phyloP scores from a whole-genome alignment of 23 red algal genomes.

The Cyanidiococcus yangmingshanensis region DNA sequence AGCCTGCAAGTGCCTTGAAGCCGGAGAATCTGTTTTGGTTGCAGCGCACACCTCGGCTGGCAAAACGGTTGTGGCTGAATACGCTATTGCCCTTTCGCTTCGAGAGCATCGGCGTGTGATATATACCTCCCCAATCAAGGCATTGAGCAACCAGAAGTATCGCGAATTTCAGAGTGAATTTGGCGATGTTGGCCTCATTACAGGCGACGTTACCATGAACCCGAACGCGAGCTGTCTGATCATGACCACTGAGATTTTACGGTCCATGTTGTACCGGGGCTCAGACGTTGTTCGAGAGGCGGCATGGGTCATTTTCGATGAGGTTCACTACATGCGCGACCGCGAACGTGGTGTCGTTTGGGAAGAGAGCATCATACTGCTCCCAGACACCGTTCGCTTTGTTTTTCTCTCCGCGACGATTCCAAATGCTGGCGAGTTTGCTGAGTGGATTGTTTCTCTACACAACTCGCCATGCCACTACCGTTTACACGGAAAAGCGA shows the following conservation, averaged over 20 bases:
- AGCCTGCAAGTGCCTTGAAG: constrained; percentile 64
- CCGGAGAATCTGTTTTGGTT: constrained; percentile 77
- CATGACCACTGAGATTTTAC: constrained; percentile 99
- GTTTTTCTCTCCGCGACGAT: constrained; percentile 95
- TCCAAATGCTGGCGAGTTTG: constrained; percentile 92
- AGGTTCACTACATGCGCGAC: constrained; percentile 95
- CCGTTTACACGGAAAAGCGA: constrained; percentile 90
- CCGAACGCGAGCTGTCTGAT: constrained; percentile 79
- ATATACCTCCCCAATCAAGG: constrained; percentile 98
- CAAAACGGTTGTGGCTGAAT: constrained; percentile 95
- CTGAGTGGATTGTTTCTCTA: constrained; percentile 83
- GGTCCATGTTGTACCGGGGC: constrained; percentile 90
- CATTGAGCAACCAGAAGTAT: constrained; percentile 96
- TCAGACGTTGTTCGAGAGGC: constrained; percentile 88
- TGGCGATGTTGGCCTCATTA: constrained; percentile 89
- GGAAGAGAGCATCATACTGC: constrained; percentile 96
- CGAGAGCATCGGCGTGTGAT: constrained; percentile 72
- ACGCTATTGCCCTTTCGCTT: constrained; percentile 76
- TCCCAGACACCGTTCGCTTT: constrained; percentile 83
- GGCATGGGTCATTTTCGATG: constrained; percentile 99
- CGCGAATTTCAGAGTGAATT: constrained; percentile 83
- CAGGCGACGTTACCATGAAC: constrained; percentile 90
- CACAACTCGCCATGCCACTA: constrained; percentile 88
- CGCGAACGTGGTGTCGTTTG: constrained; percentile 87
- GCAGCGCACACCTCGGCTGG: constrained; percentile 93